Percentiles rank a stretch among this genome's conserved stretches.
phyloP scores from a whole-genome alignment of 441 rosid genomes.

The Adansonia rubrostipa region DNA sequence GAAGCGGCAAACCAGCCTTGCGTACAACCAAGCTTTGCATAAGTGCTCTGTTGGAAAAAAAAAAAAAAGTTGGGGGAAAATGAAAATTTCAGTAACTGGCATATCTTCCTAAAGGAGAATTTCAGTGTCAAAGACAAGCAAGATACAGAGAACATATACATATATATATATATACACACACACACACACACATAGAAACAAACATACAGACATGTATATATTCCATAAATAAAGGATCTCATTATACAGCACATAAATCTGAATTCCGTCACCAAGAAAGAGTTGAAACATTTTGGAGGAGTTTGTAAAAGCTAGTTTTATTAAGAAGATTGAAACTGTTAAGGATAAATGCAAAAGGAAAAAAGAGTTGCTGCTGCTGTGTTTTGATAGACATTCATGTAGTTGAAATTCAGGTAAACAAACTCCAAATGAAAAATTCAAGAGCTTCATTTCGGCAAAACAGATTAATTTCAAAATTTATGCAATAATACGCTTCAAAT shows the following conservation, averaged over 20 bases:
- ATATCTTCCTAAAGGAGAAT: constrained; percentile 5
- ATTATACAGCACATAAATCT: background rate
- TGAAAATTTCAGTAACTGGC: background rate
- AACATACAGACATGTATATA: constrained; percentile 20
- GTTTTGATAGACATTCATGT: background rate
- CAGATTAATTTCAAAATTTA: background rate
- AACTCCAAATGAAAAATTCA: background rate
- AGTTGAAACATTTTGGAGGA: background rate
- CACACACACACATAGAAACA: background rate
- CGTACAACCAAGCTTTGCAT: constrained; percentile 85
- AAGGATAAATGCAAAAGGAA: background rate
- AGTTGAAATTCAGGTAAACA: background rate
- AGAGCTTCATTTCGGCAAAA: background rate
- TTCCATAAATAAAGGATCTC: background rate
- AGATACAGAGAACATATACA: background rate
- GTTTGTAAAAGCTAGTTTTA: background rate
- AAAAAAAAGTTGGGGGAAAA: background rate
- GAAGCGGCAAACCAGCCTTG: constrained; percentile 94
- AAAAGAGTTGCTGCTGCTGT: background rate
- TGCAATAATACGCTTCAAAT: background rate
- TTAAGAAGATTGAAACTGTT: background rate
- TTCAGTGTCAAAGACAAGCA: background rate
- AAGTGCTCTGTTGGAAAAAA: constrained; percentile 58
- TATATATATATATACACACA: background rate
- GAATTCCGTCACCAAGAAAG: background rate